Base-by-base conservation (phyloP, 2,329 filamentous ascomycete genomes). In the Talaromyces sp. region DNA sequence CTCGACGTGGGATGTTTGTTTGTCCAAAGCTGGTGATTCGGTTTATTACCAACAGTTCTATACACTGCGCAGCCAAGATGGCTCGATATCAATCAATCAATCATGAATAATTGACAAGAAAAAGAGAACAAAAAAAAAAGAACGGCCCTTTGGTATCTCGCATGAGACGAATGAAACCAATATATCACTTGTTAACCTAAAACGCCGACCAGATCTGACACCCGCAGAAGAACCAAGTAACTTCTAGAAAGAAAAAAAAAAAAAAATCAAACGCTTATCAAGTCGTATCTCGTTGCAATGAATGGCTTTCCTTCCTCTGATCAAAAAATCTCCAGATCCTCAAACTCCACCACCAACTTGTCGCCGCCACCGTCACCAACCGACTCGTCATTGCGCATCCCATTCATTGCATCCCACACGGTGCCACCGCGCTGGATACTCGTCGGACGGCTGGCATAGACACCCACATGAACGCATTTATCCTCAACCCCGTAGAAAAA, bases 401-500 rank as follows among this genome's bases (percentile, higher is more conserved):
- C 74, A 64, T 77, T 71, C 70, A 73, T 72, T 57, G 69, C 70
- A 64, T 72, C 74, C 71, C 71, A 77, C 70, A 77, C 71, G 22
- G 75, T 76, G 15, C 68, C 69, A 10, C 70, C 71, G 59, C 73
- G 71, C 49, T 70, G 68, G 63, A 84, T 73, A 67, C 79, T 82
- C 52, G 81, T 80, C 58, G 84, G 84, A 30, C 84, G 77, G 68
- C 79, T 82, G 28, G 83, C 84, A 74, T 86, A 86, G 44, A 84
- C 83, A 2, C 84, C 84, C 27, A 86, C 82, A 65, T 83, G 77
- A 25, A 85, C 77, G 28, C 77, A 81, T 68, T 86, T 86, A 65
- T 84, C 82, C 64, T 85, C 83, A 13, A 84, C 80, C 8, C 82
- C 82, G 72, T 81, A 84, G 68, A 86, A 86, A 70, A 86, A 86